Evolutionary conservation across 2,329 filamentous ascomycete species (phyloP), one percentile per base, ranked within the genome.

Genomic region (Verticillium nubilum): DNA sequence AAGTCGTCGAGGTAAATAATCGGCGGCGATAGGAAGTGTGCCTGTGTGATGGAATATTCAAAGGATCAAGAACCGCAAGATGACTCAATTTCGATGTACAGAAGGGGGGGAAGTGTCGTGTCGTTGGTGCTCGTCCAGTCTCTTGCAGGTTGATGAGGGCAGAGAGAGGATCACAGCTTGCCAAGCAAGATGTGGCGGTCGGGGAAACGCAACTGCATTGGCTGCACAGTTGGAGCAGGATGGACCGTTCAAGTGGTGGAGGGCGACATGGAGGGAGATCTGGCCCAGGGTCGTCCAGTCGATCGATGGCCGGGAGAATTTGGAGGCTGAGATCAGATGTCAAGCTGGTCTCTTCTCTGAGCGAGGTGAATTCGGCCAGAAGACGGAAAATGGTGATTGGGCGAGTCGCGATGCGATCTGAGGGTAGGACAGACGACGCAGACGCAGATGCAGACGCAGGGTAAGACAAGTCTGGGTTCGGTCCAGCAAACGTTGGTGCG

Each of bases 181-280:
- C 26, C 56, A 52, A 52, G 37, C 37, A 52, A 28, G 42, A 57
- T 57, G 56, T 57, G 56, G 56, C 56, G 56, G 42, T 57, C 56
- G 42, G 42, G 27, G 19, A 26, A 31, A 57, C 42, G 28, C 42
- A 52, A 57, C 56, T 57, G 56, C 37, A 42, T 52, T 52, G 56
- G 56, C 27, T 57, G 56, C 56, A 42, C 56, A 57, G 56, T 52
- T 52, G 56, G 37, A 50, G 28, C 37, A 33, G 42, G 56, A 29
- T 27, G 28, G 42, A 27, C 26, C 23, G 23, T 29, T 29, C 27
- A 23, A 28, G 37, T 52, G 56, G 56, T 52, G 28, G 42, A 33
- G 56, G 42, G n/a, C 37, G 56, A 57, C 56, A 57, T 57, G 56
- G 56, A 57, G 56, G 56, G 28, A 28, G 52, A n/a, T 52, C 27